A percentile compares a stretch with the other conserved stretches of the same genome.
Evolutionary conservation across 805 yeast species (phyloP).

Genomic region (Yamadazyma sp.): DNA sequence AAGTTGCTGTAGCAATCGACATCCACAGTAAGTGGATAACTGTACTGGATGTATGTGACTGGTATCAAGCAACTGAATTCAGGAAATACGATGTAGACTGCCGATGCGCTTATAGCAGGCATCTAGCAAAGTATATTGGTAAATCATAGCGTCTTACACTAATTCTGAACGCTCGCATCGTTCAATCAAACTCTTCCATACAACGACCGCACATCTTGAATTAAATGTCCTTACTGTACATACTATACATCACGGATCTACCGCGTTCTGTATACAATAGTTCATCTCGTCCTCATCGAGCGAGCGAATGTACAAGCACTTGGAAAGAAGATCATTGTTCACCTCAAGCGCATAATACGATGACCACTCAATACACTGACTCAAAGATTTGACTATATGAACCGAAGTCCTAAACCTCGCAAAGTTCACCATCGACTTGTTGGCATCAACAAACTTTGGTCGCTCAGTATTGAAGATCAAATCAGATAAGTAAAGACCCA

Average conservation of each 20-base stretch:
- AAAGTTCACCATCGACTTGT: slow-evolving; percentile 61
- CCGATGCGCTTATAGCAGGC: no score
- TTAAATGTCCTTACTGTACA: no score
- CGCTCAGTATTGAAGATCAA: slow-evolving; percentile 71
- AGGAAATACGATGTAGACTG: no score
- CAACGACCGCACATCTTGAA: no score
- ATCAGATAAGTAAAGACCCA: slow-evolving; percentile 83
- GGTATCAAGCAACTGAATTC: no score
- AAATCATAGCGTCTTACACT: no score
- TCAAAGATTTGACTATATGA: slow-evolving; percentile 69
- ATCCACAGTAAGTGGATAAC: no score
- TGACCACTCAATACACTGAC: slow-evolving; percentile 86
- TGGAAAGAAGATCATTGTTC: slow-evolving; percentile 68
- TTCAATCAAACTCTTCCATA: no score
- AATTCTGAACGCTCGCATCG: no score
- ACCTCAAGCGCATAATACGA: slow-evolving; percentile 56
- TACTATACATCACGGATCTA: slow-evolving; percentile 3
- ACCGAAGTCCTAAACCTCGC: slow-evolving; percentile 76
- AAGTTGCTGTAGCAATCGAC: no score
- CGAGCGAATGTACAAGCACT: slow-evolving; percentile 78
- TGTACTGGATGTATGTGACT: no score
- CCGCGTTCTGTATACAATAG: slow-evolving; percentile 15
- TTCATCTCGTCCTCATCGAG: slow-evolving; percentile 72
- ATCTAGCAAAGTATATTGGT: no score
- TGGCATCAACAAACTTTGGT: slow-evolving; percentile 43